Evolutionary conservation across 1,284 basidiomycete genomes (phyloP).

Genomic region (Xanthoconium separans): DNA sequence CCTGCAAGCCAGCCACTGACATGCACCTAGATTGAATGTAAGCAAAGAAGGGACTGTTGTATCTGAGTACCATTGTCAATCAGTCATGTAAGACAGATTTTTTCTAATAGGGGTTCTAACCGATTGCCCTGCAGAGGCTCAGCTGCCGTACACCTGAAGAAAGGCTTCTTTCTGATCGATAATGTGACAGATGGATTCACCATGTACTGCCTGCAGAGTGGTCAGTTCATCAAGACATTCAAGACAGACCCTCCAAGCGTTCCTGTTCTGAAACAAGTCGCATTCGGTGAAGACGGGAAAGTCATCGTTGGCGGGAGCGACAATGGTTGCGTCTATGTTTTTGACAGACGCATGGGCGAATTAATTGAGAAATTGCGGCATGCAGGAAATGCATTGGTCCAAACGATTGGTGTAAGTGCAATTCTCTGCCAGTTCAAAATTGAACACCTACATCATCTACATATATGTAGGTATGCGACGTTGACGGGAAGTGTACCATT

Average conservation of each 20-base stretch:
- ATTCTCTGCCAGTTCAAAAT: too few relatives aligned
- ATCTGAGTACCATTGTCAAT: not conserved
- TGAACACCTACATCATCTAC: too few relatives aligned
- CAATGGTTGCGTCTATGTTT: not conserved
- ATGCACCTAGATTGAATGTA: not conserved
- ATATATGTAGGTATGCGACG: not conserved
- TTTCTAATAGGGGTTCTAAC: not conserved
- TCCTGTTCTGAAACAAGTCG: not conserved
- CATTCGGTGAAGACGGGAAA: not conserved
- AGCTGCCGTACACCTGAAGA: not conserved
- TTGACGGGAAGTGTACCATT: not conserved
- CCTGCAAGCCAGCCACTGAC: not conserved
- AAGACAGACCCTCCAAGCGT: not conserved
- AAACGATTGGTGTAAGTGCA: not conserved
- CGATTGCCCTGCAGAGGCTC: not conserved
- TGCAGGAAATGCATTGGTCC: not conserved
- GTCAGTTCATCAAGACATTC: not conserved
- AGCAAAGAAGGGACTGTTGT: not conserved
- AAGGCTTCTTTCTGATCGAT: not conserved
- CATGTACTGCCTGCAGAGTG: not conserved
- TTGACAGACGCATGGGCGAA: not conserved
- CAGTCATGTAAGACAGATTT: not conserved
- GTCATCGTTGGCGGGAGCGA: not conserved
- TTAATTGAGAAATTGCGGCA: not conserved
- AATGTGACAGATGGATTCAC: not conserved